Evolutionary conservation across 2,329 filamentous ascomycete genomes (phyloP), one percentile per base, ranked within the genome.

Genomic region (Fusarium sp.): DNA sequence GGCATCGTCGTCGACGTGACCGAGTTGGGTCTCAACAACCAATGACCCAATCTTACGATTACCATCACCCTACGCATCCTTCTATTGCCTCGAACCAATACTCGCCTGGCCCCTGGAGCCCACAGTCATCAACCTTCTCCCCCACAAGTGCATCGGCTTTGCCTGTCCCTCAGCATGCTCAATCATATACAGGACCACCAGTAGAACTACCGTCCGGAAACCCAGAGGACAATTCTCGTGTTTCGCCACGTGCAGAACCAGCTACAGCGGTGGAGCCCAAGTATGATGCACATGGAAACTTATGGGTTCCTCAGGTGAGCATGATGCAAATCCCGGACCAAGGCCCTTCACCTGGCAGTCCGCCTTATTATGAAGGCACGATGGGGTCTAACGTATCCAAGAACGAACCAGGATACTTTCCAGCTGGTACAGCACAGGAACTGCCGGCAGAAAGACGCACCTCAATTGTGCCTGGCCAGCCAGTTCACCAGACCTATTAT

Each of bases 241-340:
- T 38, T 32, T 68, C 69, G 12, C 71, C 71, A 14, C 58, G 62
- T 39, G 56, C 65, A 12, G 64, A 61, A 43, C 50, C 67, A 24
- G 50, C 34, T 26, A 43, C 40, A 45, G 62, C 28, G 42, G 44
- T 66, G n/a, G 67, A 68, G 54, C 70, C 73, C 20, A 77, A 77
- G 60, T 69, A 76, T 19, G 75, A 77, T 57, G 72, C 68, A 19
- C 69, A 77, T 42, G 74, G 74, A 40, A 76, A 75, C 44, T 46
- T 76, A 15, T 78, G 77, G 77, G 51, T 74, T 54, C 75, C 75
- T 17, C 76, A 78, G 44, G 76, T 77, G 44, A 76, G 75, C 54
- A 74, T 75, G 66, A 65, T 78, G 53, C 72, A 74, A 40, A 56
- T 69, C 42, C 63, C 68, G 36, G 61, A 50, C 48, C 72, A 64